Base-by-base conservation (phyloP, 2,329 filamentous ascomycete genomes). In the Neoarthrinium moseri region DNA sequence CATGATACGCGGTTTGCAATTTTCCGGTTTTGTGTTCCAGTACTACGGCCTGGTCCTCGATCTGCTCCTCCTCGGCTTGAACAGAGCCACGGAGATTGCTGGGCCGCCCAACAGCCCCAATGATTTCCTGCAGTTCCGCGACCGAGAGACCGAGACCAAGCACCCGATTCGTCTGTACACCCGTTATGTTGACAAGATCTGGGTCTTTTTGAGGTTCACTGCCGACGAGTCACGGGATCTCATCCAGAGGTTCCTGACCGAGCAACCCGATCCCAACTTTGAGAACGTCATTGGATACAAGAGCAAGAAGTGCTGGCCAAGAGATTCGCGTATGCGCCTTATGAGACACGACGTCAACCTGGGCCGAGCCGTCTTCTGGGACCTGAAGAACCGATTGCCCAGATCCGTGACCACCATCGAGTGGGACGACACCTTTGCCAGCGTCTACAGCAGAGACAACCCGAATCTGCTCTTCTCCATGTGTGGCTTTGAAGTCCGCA, bases 261-360 rank as follows among this genome's bases (percentile, higher is more conserved):
- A 99, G 64, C 92, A 99, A 62, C 94, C 94, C 0, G 95, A 99
- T 66, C 94, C 94, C 2, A 99, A 99, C 63, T 99, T 99, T 55
- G 94, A 99, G 65, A 99, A 99, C 54, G 94, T 99, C 33, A 97
- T 99, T 57, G 94, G 94, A 0, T 99, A 97, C 69, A 91, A 89
- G 74, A 99, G 95, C 71, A 99, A 99, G 77, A 99, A 97, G 67
- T 99, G 95, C 70, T 99, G 94, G 94, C 95, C 94, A 33, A 84
- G 94, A 58, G 94, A 99, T 65, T 96, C 91, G 20, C 84, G 94
- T 41, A 99, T 99, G 95, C 86, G 95, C 36, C 71, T 99, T 58
- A 99, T 99, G 94, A 85, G 94, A 52, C 94, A 99, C 67, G 94
- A 99, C 69, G 95, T 99, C 55, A 97, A 99, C 58, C 83, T 99